These are phyloP conservation scores for Aureobasidium musti DNA, from an alignment of 2,329 filamentous ascomycete genomes.

Conservation along the genomic window DNA sequence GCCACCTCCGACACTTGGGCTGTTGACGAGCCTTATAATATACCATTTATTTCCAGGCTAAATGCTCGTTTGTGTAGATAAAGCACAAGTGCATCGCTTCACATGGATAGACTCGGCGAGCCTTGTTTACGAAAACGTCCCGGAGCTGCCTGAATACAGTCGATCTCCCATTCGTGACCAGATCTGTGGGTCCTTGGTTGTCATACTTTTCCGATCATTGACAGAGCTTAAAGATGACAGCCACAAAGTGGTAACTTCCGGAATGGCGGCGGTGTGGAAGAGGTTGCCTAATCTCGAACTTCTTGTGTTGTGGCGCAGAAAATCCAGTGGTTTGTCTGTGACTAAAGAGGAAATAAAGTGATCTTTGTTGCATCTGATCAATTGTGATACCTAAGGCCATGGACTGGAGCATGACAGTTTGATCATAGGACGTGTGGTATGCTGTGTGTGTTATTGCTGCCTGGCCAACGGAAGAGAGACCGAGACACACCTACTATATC, in stretches of 20 bases:
- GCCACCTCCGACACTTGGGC: background rate
- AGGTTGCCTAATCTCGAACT: background rate
- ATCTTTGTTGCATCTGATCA: background rate
- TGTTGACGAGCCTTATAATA: background rate
- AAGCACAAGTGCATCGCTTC: background rate
- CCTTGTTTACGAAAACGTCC: background rate
- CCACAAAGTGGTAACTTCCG: background rate
- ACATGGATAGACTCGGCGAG: background rate
- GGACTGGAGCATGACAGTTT: background rate
- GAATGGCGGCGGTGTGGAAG: background rate
- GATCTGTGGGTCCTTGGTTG: background rate
- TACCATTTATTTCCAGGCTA: background rate
- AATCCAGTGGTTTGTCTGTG: background rate
- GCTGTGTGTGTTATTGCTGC: background rate
- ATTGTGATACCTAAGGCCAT: background rate
- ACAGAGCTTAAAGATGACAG: background rate
- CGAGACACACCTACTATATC: background rate
- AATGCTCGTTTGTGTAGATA: background rate
- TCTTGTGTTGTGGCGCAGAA: background rate
- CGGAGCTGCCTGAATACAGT: background rate
- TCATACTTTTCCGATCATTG: background rate
- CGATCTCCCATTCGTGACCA: background rate
- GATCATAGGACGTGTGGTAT: background rate
- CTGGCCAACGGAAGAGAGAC: conserved; percentile 2
- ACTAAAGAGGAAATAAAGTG: background rate